Conservation (phyloP, 331 rosid species). For the Phaseolus coccineus region DNA sequence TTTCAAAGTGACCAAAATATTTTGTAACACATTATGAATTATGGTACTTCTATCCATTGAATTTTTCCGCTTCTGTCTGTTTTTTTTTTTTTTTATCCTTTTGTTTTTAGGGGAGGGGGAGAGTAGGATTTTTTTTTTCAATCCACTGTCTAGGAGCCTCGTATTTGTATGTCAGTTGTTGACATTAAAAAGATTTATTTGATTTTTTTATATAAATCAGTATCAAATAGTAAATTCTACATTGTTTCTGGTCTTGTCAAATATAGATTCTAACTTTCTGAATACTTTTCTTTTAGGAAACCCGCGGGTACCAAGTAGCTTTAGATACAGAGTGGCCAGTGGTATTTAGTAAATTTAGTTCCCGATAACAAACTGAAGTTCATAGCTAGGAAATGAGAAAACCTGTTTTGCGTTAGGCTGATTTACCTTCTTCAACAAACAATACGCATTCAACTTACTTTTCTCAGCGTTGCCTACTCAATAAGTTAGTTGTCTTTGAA, state of each 20-base stretch:
- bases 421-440: slow-evolving; percentile 1
- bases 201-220: slow-evolving; percentile 24
- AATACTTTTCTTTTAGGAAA: neutral
- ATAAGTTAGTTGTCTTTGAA: neutral
- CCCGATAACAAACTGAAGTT: slow-evolving; percentile 13
- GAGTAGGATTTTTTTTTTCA: slow-evolving; percentile 14
- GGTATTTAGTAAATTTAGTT: slow-evolving; percentile 10
- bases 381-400: neutral
- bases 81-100: neutral
- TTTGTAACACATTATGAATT: slow-evolving; percentile 44
- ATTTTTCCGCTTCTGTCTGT: slow-evolving; percentile 46
- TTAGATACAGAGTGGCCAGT: neutral
- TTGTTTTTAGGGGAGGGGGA: neutral
- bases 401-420: neutral
- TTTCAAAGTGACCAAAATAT: slow-evolving; percentile 70
- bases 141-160: slow-evolving; percentile 37
- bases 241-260: neutral
- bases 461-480: neutral
- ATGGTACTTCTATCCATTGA: slow-evolving; percentile 47
- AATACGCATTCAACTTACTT: neutral
- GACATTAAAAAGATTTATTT: neutral
- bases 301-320: neutral
- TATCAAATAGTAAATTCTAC: slow-evolving; percentile 22
- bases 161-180: slow-evolving; percentile 33
- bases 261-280: neutral